Evolutionary conservation across 1,139 yeast species (phyloP), one percentile per base, ranked within the genome.

Genomic region (Magnusiomyces tetraspermus): DNA sequence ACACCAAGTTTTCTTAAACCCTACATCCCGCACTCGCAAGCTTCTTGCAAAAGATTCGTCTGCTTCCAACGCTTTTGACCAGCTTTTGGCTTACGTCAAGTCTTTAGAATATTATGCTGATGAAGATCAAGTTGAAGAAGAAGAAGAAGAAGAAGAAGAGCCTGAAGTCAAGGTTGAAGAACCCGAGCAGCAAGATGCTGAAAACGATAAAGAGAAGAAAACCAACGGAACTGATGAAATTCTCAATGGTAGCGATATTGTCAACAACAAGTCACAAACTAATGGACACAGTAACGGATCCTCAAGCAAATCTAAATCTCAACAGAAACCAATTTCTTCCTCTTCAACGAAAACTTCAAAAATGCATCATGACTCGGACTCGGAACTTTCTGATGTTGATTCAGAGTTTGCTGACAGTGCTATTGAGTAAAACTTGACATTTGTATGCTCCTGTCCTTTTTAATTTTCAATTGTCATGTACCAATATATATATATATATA

Each of bases 1-100:
- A n/a, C 21, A 22, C 17, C 38, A 44, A 26, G 47, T 44, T 10
- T 30, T n/a, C 28, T 10, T 28, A n/a, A 28, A 44, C 5, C 47
- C 47, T 8, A 44, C 36, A 11, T n/a, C 47, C n/a, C 36, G 47
- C 3, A 44, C 47, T 21, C 19, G 23, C 17, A 44, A 44, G 24
- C 38, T 44, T 2, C 24, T 44, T 8, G 47, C 47, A 4, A 28
- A 21, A 30, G 38, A 44, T 28, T 44, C 47, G 38, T n/a, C 21
- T 15, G 30, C 33, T 30, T n/a, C 13, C 13, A 42, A 22, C 19
- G 11, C 46, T 3, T 21, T n/a, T 17, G 47, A 44, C n/a, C 19
- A n/a, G 13, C 38, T 44, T 28, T 15, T 44, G 23, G n/a, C 22
- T 15, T 44, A 44, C n/a, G 13, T 44, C n/a, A 44, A 28, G 23